Base-by-base conservation (phyloP, 2,329 filamentous ascomycete species). In the Neofusicoccum ribis region DNA sequence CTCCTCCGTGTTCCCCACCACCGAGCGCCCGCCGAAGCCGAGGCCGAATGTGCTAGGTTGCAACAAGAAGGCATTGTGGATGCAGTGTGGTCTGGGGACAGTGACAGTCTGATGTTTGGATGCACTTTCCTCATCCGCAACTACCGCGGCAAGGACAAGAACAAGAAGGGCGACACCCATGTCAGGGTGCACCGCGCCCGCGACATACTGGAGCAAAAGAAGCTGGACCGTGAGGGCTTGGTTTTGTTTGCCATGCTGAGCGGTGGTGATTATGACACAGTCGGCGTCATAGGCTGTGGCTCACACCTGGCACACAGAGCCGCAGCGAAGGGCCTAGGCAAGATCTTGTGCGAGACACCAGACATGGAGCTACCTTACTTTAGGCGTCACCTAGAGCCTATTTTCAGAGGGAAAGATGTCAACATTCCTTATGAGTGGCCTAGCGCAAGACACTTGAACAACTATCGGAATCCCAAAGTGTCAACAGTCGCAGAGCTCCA, bases 41-140 rank as follows among this genome's bases (percentile, higher is more conserved):
- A 82, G 65, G 80, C 80, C 2, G 81, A 84, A 68, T 84, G 83
- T 65, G 81, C 78, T 0, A 71, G 72, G n/a, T 69, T 84, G 8
- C 79, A 84, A 62, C 66, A 71, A 20, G 66, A 78, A 1, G 80
- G 78, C 0, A 65, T 83, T 11, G 80, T 84, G 0, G 82, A 84
- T 67, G 81, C 81, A 6, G 80, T 84, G 1, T 83, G 79, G 78
- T 79, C 78, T 0, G 79, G 83, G 46, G 82, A 84, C 63, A 76
- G 77, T 1, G 82, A 84, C 49, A 71, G 72, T 0, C 73, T 84
- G 14, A 80, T 84, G 79, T 84, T 84, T 59, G 81, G 82, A 3
- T 80, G 77, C 65, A 75, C 70, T 1, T 73, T 77, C 1, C 70
- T 83, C n/a, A 75, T 84, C 43, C 71, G 75, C 3, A 73, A 76